Conservation (phyloP, 2,329 filamentous ascomycete species). For the Sclerotinia spermophila region DNA sequence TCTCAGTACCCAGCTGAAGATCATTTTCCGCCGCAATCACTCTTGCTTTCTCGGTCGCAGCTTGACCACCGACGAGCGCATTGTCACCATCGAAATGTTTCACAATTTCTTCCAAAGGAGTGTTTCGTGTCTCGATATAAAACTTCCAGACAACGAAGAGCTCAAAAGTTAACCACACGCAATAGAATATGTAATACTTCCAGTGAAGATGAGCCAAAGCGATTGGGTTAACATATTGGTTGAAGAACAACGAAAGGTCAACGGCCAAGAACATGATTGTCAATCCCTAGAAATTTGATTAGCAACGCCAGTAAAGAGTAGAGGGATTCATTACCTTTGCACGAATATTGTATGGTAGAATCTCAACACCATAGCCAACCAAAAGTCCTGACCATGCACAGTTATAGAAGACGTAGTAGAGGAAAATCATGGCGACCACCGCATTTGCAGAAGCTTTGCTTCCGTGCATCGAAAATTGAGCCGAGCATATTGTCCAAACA, state of each 20-base stretch:
- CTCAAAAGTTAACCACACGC: constrained; percentile 36
- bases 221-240: constrained; percentile 43
- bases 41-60: constrained; percentile 19
- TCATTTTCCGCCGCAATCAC: constrained; percentile 15
- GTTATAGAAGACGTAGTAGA: constrained; percentile 46
- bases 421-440: constrained; percentile 46
- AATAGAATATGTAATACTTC: constrained; percentile 46
- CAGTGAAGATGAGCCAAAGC: constrained; percentile 40
- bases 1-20: constrained; percentile 8
- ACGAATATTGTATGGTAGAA: constrained; percentile 32
- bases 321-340: constrained; percentile 34
- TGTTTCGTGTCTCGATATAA: constrained; percentile 44
- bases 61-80: constrained; percentile 31
- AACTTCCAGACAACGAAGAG: constrained; percentile 33
- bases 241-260: constrained; percentile 46
- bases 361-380: constrained; percentile 32
- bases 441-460: constrained; percentile 26
- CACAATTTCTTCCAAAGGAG: constrained; percentile 45
- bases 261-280: constrained; percentile 45
- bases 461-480: constrained; percentile 23
- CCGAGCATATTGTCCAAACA: constrained; percentile 33
- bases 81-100: constrained; percentile 45
- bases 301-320: not conserved
- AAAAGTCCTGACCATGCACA: constrained; percentile 33
- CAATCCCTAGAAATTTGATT: constrained; percentile 29